Base-by-base conservation (phyloP, 768 basidiomycete genomes). In the Boletus rufocinnamomeus region DNA sequence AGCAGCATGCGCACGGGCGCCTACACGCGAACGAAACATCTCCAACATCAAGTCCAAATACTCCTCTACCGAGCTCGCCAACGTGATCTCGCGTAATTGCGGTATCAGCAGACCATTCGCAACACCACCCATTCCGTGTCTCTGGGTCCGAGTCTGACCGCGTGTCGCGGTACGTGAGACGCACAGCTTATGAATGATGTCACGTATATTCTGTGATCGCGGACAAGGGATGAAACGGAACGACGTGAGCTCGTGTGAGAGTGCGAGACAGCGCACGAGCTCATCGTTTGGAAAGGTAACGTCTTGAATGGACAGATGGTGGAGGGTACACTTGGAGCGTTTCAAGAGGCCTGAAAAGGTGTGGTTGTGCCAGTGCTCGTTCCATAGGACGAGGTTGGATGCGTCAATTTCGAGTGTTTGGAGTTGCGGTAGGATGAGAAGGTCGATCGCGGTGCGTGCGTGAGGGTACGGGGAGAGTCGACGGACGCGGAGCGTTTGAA, bases 361-460 rank as follows among this genome's bases (percentile, higher is more conserved):
- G n/a, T 23, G 55, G 13, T 46, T 8, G 8, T 64, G 60, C 65
- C 67, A 61, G 4, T 6, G 35, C 11, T 23, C 1, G 14, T 47
- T 27, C 51, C 37, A 35, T 14, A 13, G 23, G 5, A 62, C 10
- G 0, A 56, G 43, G 13, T 5, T 3, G 19, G 49, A 52, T n/a
- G 61, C 52, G 7, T 67, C 63, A 13, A 69, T 63, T 37, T 61
- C 63, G 7, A 69, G 63, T 9, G 57, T 63, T 37, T 59, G 50
- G 14, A 66, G 62, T n/a, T 51, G 59, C 2, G 68, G 68, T 6
- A 68, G 52, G 28, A 64, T 25, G 5, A 69, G 59, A 14, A 11
- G 50, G n/a, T 64, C 50, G 43, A 68, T 55, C 1, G 28, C 25
- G 2, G 25, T 35, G 11, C 49, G n/a, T 38, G 53, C 60, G 10